phyloP scores from a whole-genome alignment of 305 asterid genomes.

The Fraxinus sp. region DNA sequence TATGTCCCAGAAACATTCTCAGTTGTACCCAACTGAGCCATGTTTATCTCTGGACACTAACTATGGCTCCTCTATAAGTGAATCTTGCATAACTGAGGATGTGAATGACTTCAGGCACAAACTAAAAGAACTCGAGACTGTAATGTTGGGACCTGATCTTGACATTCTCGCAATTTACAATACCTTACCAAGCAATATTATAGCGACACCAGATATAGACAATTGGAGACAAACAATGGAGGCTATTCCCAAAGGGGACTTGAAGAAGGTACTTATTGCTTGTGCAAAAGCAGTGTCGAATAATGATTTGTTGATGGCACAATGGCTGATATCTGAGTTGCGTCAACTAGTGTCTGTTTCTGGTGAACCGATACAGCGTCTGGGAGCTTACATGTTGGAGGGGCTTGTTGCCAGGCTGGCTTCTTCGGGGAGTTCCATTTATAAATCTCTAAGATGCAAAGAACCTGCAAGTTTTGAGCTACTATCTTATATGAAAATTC shows the following conservation, averaged over 20 bases:
- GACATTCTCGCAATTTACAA: conserved; percentile 45
- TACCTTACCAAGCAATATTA: conserved; percentile 5
- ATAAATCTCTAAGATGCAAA: conserved; percentile 46
- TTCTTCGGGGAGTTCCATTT: conserved; percentile 68
- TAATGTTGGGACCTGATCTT: conserved; percentile 75
- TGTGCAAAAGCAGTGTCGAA: conserved; percentile 74
- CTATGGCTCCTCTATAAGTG: conserved; percentile 46
- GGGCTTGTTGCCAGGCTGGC: conserved; percentile 71
- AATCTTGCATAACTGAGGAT: conserved; percentile 48
- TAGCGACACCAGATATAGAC: conserved; percentile 45
- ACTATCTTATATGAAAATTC: conserved; percentile 59
- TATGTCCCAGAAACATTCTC: conserved; percentile 48
- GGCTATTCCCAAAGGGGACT: conserved; percentile 53
- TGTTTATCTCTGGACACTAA: conserved; percentile 37
- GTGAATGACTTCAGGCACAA: conserved; percentile 49
- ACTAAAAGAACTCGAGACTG: conserved; percentile 66
- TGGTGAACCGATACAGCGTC: conserved; percentile 78
- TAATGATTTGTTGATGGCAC: conserved; percentile 50
- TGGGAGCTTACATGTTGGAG: conserved; percentile 84
- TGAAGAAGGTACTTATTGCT: conserved; percentile 65
- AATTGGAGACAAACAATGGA: conserved; percentile 69
- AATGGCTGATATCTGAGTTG: conserved; percentile 60
- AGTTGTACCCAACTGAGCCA: conserved; percentile 26
- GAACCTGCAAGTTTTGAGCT: conserved; percentile 74
- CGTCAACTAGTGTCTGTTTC: conserved; percentile 76